These are phyloP conservation scores for Pseudocercospora fijiensis DNA, from an alignment of 2,329 filamentous ascomycete genomes.

Conservation along the genomic window DNA sequence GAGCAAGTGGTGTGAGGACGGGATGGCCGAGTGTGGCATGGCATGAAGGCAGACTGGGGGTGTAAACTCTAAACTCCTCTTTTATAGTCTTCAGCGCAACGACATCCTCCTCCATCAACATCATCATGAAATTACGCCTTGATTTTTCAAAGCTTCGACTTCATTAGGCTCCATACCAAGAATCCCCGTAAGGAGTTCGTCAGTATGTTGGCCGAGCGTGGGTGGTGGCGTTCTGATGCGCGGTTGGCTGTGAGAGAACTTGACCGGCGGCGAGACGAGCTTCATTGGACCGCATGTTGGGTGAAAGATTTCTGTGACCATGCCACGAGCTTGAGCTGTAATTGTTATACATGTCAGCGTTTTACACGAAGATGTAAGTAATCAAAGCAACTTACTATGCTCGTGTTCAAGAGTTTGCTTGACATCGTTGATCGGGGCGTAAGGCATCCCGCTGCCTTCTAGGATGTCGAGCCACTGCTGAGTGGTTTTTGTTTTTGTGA, in stretches of 20 bases:
- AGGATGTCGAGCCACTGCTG: constrained; percentile 82
- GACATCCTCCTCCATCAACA: too few relatives aligned
- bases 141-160: constrained; percentile 61
- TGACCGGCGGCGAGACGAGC: constrained; percentile 90
- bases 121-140: constrained; percentile 59
- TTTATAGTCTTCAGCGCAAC: background rate
- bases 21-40: background rate
- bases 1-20: background rate
- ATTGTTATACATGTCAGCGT: background rate
- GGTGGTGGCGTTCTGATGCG: constrained; percentile 76
- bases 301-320: constrained; percentile 88
- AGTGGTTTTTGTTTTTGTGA: constrained; percentile 76
- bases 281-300: constrained; percentile 79
- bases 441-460: constrained; percentile 91
- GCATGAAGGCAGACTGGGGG: background rate
- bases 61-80: background rate
- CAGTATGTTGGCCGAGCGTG: constrained; percentile 80
- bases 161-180: constrained; percentile 60
- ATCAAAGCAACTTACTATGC: constrained; percentile 74
- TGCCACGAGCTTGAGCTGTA: constrained; percentile 69
- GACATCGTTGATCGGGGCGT: constrained; percentile 91
- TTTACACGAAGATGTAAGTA: too few relatives aligned
- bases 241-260: constrained; percentile 81
- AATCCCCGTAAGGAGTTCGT: constrained; percentile 67
- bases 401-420: constrained; percentile 78